Evolutionary conservation across 2,329 filamentous ascomycete genomes (phyloP), one percentile per base, ranked within the genome.

Genomic region (Aplosporella prunicola): DNA sequence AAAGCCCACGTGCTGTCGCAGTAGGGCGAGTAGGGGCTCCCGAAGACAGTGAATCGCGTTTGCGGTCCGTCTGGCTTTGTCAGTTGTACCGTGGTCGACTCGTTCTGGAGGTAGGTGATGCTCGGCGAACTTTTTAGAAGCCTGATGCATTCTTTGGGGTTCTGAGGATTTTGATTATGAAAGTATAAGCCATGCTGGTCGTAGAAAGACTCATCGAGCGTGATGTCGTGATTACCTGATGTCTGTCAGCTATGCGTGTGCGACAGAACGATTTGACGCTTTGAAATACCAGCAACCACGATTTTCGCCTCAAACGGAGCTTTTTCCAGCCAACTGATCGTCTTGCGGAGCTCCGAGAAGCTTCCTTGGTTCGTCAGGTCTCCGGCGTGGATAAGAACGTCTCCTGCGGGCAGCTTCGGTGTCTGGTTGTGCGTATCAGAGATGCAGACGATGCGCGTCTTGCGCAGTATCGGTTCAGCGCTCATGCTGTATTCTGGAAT

Each of bases 341-440:
- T 69, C 48, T 71, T 78, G 33, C 71, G 68, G 13, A 86, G 62
- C 49, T 76, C 72, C 10, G 53, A 41, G 32, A 61, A 57, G 35
- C 62, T 78, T 11, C 82, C 82, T 51, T 81, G 76, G 53, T 85
- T 86, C 3, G 81, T 84, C 46, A 88, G 58, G 52, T 88, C 82
- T 5, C 82, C 82, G 1, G 82, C 81, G 51, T 86, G 81, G 33
- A 87, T 77, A 22, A 88, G 66, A 7, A 88, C 73, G 52, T 88
- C 80, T 26, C 82, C 82, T 15, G 68, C 69, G 0, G 82, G 82
- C 1, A 86, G 67, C 48, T 74, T 78, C 10, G 71, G 70, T 4
- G 63, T 62, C 39, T 68, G 69, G 53, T 83, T 83, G 58, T 87
- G 81, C 2, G 81, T 87, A 58, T 88, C 82, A 4, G 82, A 82